Conservation (phyloP, 2,329 filamentous ascomycete species). For the Colletotrichum camelliae region DNA sequence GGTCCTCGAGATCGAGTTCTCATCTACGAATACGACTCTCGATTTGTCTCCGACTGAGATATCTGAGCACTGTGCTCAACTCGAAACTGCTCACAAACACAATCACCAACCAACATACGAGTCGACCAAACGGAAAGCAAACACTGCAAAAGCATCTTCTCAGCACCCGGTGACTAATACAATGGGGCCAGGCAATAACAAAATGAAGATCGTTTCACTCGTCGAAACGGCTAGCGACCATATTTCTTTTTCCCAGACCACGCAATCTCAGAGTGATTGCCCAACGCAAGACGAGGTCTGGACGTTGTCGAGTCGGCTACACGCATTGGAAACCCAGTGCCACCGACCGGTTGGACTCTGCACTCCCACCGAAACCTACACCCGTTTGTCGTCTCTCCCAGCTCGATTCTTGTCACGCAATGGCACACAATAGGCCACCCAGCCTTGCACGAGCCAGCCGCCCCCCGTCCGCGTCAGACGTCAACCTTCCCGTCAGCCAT, state of each 20-base stretch:
- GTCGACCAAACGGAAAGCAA: background rate
- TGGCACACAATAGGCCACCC: background rate
- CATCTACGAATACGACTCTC: background rate
- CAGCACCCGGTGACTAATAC: background rate
- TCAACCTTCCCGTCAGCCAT: background rate
- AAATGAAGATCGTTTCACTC: background rate
- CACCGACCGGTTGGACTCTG: background rate
- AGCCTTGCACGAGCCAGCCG: conserved; percentile 5
- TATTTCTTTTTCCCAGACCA: background rate
- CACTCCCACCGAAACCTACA: background rate
- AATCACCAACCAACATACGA: background rate
- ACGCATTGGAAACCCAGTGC: background rate
- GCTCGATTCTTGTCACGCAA: conserved; percentile 1
- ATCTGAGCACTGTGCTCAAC: background rate
- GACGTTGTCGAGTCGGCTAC: background rate
- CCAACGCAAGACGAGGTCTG: background rate
- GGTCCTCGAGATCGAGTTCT: background rate
- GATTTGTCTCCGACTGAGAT: background rate
- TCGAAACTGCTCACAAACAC: background rate
- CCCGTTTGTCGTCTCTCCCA: background rate
- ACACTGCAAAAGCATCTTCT: background rate
- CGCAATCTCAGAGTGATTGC: background rate
- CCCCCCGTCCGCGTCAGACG: background rate
- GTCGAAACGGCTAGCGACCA: background rate
- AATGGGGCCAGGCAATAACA: background rate